These are phyloP conservation scores for Alternaria infectoria DNA, from an alignment of 2,329 filamentous ascomycete species.

Conservation along the genomic window DNA sequence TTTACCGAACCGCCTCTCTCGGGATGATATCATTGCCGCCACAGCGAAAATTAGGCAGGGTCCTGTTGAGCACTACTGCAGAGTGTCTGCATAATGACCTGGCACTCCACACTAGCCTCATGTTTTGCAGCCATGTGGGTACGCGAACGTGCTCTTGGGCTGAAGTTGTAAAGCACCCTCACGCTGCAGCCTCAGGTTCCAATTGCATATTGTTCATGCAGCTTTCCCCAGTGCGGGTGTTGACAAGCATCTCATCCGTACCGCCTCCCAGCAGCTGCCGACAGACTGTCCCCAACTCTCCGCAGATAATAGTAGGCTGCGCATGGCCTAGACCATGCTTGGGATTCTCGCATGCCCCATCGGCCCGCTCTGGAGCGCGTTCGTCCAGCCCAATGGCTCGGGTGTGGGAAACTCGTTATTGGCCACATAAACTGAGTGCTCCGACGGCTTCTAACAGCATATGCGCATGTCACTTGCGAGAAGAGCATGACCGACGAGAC, in stretches of 20 bases:
- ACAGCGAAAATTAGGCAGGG: conserved; percentile 6
- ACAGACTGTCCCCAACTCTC: conserved; percentile 2
- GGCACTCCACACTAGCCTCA: conserved; percentile 16
- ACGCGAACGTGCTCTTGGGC: conserved; percentile 10
- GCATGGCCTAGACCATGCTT: conserved; percentile 4
- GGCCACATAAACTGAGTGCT: conserved; percentile 17
- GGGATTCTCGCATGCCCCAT: conserved; percentile 5
- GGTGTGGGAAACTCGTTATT: conserved; percentile 22
- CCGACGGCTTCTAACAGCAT: conserved; percentile 22
- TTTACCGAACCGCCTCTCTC: not conserved
- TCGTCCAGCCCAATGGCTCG: conserved; percentile 8
- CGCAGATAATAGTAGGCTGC: conserved; percentile 1
- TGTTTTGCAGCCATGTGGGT: conserved; percentile 12
- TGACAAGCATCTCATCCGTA: not conserved
- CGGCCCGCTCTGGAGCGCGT: conserved; percentile 12
- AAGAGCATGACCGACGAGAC: conserved; percentile 28
- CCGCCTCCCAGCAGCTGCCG: not conserved
- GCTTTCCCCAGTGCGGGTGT: not conserved
- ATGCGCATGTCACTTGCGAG: conserved; percentile 16
- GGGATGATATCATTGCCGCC: conserved; percentile 8
- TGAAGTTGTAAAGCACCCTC: conserved; percentile 6
- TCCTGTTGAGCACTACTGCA: conserved; percentile 16
- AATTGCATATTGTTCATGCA: conserved; percentile 5
- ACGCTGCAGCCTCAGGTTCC: conserved; percentile 2
- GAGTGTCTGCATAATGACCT: conserved; percentile 22